Percentiles rank a stretch among this genome's conserved stretches.
Conservation (phyloP, 1,284 basidiomycete species). For the Rhodotorula sp. region DNA sequence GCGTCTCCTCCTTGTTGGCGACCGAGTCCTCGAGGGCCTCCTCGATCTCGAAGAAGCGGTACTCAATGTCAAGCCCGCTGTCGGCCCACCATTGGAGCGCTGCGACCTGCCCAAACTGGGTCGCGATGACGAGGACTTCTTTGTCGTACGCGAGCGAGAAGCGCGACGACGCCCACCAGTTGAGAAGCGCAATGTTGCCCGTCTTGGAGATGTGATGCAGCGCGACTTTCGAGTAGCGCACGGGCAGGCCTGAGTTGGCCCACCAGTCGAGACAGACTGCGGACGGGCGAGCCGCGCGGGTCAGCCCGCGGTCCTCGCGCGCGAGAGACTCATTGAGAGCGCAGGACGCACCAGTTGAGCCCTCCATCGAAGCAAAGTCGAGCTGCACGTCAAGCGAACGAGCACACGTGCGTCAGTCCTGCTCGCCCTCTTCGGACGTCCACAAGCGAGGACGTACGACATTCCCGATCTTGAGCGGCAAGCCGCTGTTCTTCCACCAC, state of each 20-base stretch:
- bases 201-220: constrained; percentile 72
- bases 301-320: background rate
- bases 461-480: constrained; percentile 73
- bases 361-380: constrained; percentile 39
- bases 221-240: constrained; percentile 70
- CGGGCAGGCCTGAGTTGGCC: constrained; percentile 63
- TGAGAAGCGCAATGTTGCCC: constrained; percentile 71
- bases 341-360: constrained; percentile 16
- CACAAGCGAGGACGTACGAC: constrained; percentile 48
- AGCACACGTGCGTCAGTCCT: constrained; percentile 53
- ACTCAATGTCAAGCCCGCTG: constrained; percentile 71
- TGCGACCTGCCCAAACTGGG: constrained; percentile 73
- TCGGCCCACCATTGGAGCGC: constrained; percentile 82
- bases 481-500: constrained; percentile 68
- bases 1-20: constrained; percentile 59
- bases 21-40: constrained; percentile 81
- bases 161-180: constrained; percentile 74
- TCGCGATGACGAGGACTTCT: constrained; percentile 73
- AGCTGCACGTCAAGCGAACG: constrained; percentile 37
- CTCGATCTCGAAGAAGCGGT: constrained; percentile 76
- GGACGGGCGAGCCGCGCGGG: background rate
- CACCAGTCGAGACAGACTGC: constrained; percentile 69
- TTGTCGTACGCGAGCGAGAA: constrained; percentile 73
- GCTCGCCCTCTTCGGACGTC: rapidly evolving
- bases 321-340: too few relatives aligned